Evolutionary conservation across 257 asterid genomes (phyloP).

Genomic region (Perilla frutescens): DNA sequence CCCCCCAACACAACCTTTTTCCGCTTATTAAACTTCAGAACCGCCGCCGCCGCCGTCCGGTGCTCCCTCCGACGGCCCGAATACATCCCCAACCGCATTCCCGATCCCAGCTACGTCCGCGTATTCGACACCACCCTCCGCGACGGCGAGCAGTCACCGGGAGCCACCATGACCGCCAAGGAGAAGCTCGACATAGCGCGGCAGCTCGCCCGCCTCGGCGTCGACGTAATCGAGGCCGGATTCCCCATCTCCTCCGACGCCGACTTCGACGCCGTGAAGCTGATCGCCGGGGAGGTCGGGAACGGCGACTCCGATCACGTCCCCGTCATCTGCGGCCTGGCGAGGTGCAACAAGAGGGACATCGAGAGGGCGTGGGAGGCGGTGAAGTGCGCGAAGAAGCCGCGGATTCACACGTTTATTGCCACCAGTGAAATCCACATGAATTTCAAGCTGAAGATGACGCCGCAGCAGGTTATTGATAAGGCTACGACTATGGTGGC

Average conservation of each 20-base stretch:
- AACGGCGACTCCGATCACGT: slow-evolving; percentile 51
- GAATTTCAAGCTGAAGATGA: slow-evolving; percentile 84
- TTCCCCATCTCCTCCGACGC: slow-evolving; percentile 90
- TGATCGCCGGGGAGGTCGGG: slow-evolving; percentile 86
- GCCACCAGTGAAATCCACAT: slow-evolving; percentile 95
- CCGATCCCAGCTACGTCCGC: slow-evolving; percentile 84
- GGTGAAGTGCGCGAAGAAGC: slow-evolving; percentile 75
- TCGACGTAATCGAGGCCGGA: slow-evolving; percentile 93
- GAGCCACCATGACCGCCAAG: slow-evolving; percentile 92
- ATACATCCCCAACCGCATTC: slow-evolving; percentile 68
- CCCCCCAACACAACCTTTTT: slow-evolving; percentile 8
- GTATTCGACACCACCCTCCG: slow-evolving; percentile 94
- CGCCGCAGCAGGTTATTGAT: slow-evolving; percentile 69
- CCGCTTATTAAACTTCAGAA: slow-evolving; percentile 25
- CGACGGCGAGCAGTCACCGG: slow-evolving; percentile 99
- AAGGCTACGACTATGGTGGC: slow-evolving; percentile 88
- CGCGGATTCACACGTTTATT: slow-evolving; percentile 90
- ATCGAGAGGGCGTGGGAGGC: slow-evolving; percentile 97
- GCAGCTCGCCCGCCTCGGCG: slow-evolving; percentile 87
- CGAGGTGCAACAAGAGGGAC: slow-evolving; percentile 88
- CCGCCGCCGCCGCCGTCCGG: slow-evolving; percentile 44
- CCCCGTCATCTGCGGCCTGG: slow-evolving; percentile 88
- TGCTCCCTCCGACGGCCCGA: slow-evolving; percentile 66
- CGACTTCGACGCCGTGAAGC: slow-evolving; percentile 77
- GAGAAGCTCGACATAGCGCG: slow-evolving; percentile 88